Evolutionary conservation across 192 early-diverging fungal genomes (phyloP).

Genomic region (Podochytrium sp.): DNA sequence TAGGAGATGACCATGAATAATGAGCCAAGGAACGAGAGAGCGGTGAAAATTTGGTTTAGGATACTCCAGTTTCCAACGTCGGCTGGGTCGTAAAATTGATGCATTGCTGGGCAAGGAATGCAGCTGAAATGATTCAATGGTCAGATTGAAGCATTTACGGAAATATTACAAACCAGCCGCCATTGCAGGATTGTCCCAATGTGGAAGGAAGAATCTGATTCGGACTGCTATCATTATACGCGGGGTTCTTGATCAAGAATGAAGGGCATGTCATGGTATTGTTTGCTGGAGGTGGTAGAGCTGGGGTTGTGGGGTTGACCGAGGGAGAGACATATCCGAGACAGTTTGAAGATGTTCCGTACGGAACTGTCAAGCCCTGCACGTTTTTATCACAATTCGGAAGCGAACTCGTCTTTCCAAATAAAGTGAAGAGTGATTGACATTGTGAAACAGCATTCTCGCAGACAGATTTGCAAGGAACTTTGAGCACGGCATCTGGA

Average conservation of each 20-base stretch:
- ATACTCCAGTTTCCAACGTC: background rate
- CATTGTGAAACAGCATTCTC: background rate
- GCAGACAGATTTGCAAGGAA: background rate
- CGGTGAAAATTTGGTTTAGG: background rate
- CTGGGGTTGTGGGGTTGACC: background rate
- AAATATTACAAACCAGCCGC: background rate
- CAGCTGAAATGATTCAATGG: background rate
- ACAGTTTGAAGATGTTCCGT: background rate
- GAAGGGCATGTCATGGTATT: background rate
- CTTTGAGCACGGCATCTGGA: background rate
- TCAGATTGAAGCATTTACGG: background rate
- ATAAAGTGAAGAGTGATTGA: background rate
- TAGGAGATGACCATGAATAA: background rate
- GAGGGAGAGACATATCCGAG: background rate
- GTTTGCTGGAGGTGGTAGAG: background rate
- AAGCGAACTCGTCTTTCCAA: conserved; percentile 3
- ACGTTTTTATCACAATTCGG: background rate
- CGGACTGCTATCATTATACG: background rate
- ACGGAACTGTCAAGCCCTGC: background rate
- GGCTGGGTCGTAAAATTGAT: background rate
- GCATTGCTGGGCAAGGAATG: conserved; percentile 10
- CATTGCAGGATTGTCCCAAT: background rate
- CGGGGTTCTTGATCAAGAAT: background rate
- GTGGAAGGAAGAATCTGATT: background rate
- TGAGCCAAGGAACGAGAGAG: background rate